Base-by-base conservation (phyloP, 495 filamentous ascomycete genomes). In the Penicillium daleae region DNA sequence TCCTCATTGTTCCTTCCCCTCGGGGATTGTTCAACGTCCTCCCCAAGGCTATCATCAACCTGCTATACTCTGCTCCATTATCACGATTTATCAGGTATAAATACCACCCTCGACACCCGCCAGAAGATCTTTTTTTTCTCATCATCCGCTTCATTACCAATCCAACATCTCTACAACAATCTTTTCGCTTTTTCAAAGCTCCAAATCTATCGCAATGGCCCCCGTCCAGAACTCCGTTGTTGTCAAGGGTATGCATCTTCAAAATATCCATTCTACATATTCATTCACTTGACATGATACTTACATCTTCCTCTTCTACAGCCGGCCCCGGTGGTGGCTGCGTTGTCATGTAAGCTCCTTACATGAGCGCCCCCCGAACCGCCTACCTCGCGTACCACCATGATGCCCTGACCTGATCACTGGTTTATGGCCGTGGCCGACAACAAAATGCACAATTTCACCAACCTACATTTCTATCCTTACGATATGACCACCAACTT, bases 271-370 rank as follows among this genome's bases (percentile, higher is more conserved):
- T 15, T 64, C 29, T 42, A 6, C 24, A n/a, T 27, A 4, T 27
- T 42, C 22, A 17, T 22, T 10, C 9, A 1, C 9, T 26, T 56
- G n/a, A 22, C 9, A 56, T 15, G 0, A 8, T 55, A 15, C 51
- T 54, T 22, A 54, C 35, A 42, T 15, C 8, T 56, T n/a, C 42
- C 35, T 19, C 22, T n/a, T 54, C 60, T 39, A 17, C 32, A 67
- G 75, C 70, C 53, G 70, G 72, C 65, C 74, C 77, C 60, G 71
- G 73, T 55, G 73, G 69, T 67, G 75, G 77, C 63, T 79, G 77
- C 69, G 67, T 76, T 57, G 65, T 79, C 62, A 78, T 78, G 76
- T 71, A 71, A 67, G 60, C 51, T 46, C 3, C 44, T 64, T 65
- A 62, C 55, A 70, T 65, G 51, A 51, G n/a, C 52, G 40, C 58